A percentile compares a stretch with the other conserved stretches of the same genome.
Conservation (phyloP, 164 flowering plant species). For the Vitis rotundifolia region DNA sequence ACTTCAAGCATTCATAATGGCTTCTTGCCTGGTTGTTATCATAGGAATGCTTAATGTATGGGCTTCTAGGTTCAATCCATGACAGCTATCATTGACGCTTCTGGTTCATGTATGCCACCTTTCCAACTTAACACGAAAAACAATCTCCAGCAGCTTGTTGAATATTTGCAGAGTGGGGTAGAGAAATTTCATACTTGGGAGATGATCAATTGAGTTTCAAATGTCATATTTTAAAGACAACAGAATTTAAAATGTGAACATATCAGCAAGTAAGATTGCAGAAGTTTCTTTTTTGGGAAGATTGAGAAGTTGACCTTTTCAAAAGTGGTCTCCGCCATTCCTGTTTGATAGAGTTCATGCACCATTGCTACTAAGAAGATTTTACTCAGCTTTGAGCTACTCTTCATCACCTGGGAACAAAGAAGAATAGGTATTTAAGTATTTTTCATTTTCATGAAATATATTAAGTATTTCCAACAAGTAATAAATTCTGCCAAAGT, state of each 20-base stretch:
- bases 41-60: not conserved
- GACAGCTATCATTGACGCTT: not conserved
- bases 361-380: conserved; percentile 92
- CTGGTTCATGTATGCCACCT: too few relatives aligned
- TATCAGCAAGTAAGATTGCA: not conserved
- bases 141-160: too few relatives aligned
- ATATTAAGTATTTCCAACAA: not conserved
- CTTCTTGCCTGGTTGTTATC: not conserved
- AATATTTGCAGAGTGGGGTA: too few relatives aligned
- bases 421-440: conserved; percentile 7
- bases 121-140: not conserved
- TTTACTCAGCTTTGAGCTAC: conserved; percentile 70
- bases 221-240: not conserved
- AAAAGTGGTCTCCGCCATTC: conserved; percentile 89
- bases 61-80: not conserved
- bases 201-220: not conserved
- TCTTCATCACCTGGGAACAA: conserved; percentile 69
- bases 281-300: not conserved
- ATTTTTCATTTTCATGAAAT: not conserved
- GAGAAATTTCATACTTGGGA: not conserved
- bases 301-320: conserved; percentile 60
- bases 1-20: not conserved
- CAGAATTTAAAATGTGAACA: not conserved
- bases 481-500: not conserved
- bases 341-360: conserved; percentile 86